Percentiles rank a stretch among this genome's conserved stretches.
Conservation (phyloP, 2,329 filamentous ascomycete species). For the Cercospora berteroae region DNA sequence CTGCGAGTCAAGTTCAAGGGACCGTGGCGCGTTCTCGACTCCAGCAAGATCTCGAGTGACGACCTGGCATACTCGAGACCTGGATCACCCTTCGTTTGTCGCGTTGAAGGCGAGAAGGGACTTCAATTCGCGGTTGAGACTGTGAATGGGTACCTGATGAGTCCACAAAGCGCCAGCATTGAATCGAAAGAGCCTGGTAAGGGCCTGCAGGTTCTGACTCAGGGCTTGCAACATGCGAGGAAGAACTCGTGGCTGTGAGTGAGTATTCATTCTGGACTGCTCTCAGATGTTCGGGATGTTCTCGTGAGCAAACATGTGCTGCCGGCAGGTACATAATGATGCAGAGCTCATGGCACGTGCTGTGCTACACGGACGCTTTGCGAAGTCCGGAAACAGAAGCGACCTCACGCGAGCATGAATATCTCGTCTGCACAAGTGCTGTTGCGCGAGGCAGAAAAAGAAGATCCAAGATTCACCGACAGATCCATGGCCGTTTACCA, state of each 20-base stretch:
- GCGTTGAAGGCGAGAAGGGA: conserved; percentile 6
- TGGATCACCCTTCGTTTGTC: conserved; percentile 7
- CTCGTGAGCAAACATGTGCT: neutral
- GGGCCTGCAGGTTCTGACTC: conserved; percentile 21
- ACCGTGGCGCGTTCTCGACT: conserved; percentile 21
- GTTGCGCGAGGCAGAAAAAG: neutral
- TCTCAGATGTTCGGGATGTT: neutral
- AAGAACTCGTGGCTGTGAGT: conserved; percentile 8
- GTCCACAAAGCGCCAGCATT: conserved; percentile 26
- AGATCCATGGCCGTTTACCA: neutral
- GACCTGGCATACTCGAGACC: neutral
- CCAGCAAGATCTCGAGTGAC: neutral
- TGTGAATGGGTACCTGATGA: conserved; percentile 22
- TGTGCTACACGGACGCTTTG: neutral
- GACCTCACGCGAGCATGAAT: neutral
- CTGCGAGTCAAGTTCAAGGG: conserved; percentile 29
- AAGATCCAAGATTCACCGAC: neutral
- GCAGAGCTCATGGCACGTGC: neutral
- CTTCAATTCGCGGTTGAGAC: conserved; percentile 21
- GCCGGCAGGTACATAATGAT: neutral
- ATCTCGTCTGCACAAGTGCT: neutral
- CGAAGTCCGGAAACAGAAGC: neutral
- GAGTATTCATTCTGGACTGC: neutral
- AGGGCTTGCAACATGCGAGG: conserved; percentile 13
- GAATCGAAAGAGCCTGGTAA: conserved; percentile 26